These are phyloP conservation scores for Macrophomina phaseolina DNA, from an alignment of 2,329 filamentous ascomycete genomes.

Conservation along the genomic window DNA sequence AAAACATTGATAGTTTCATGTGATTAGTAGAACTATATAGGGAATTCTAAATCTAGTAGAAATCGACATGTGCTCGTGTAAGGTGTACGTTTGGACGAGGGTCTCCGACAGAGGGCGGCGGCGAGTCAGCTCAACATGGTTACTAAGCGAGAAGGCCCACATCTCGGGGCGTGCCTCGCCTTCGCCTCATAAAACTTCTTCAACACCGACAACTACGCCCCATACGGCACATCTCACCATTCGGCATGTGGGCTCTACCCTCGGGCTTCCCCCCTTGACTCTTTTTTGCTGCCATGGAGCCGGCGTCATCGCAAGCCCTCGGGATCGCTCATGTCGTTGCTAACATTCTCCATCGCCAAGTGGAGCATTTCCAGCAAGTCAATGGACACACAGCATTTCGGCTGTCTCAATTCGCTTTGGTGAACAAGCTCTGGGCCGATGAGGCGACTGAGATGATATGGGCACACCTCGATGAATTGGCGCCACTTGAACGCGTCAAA, in stretches of 20 bases:
- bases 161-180: not conserved
- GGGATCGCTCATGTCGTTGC: conserved; percentile 19
- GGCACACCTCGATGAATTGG: not conserved
- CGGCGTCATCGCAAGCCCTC: conserved; percentile 16
- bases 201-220: not conserved
- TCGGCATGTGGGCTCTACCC: conserved; percentile 13
- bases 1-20: too few species aligned
- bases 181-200: conserved; percentile 14
- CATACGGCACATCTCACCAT: conserved; percentile 2
- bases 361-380: not conserved
- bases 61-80: too few species aligned
- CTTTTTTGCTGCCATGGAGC: conserved; percentile 10
- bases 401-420: not conserved
- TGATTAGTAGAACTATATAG: too few species aligned
- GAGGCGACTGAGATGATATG: conserved; percentile 15
- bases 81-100: too few species aligned
- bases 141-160: conserved; percentile 8
- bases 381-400: not conserved
- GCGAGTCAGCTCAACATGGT: not conserved
- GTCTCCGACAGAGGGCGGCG: not conserved
- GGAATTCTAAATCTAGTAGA: too few species aligned
- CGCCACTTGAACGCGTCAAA: not conserved
- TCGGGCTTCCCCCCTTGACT: not conserved
- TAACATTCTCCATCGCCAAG: conserved; percentile 9
- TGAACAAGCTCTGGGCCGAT: conserved; percentile 23